Percentiles rank a stretch among this genome's conserved stretches.
These are phyloP conservation scores for Solanum tarijense DNA, from an alignment of 257 asterid species.

Conservation along the genomic window DNA sequence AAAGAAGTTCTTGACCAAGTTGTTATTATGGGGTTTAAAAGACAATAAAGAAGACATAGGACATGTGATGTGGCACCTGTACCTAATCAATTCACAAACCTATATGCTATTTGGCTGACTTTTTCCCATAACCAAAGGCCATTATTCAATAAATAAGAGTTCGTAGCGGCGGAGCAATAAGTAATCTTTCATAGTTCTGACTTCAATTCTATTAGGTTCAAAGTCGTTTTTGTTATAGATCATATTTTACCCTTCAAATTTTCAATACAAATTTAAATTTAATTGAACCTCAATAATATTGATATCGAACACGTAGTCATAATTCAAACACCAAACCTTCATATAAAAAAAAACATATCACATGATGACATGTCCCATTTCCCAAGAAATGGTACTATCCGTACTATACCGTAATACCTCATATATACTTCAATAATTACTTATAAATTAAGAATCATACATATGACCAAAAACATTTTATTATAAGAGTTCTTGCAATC, in stretches of 20 bases:
- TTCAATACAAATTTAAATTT: background rate
- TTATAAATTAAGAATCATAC: background rate
- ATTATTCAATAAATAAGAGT: background rate
- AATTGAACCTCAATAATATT: background rate
- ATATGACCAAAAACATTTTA: background rate
- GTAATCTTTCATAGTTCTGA: rapidly evolving
- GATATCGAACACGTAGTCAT: no score
- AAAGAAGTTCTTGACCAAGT: background rate
- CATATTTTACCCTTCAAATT: rapidly evolving
- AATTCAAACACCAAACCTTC: background rate
- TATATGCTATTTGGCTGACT: background rate
- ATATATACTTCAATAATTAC: background rate
- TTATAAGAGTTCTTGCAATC: background rate
- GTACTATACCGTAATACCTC: slow-evolving; percentile 19
- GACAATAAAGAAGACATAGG: background rate
- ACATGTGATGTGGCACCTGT: slow-evolving; percentile 1
- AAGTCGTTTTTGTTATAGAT: background rate
- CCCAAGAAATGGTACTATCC: slow-evolving; percentile 11
- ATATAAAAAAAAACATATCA: background rate
- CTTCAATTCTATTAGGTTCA: rapidly evolving
- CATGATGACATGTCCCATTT: slow-evolving; percentile 6
- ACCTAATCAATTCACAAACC: background rate
- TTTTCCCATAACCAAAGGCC: background rate
- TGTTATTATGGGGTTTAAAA: background rate
- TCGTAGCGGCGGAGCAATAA: rapidly evolving